Base-by-base conservation (phyloP, 371 early-diverging fungal species). In the Mucor saturninus region DNA sequence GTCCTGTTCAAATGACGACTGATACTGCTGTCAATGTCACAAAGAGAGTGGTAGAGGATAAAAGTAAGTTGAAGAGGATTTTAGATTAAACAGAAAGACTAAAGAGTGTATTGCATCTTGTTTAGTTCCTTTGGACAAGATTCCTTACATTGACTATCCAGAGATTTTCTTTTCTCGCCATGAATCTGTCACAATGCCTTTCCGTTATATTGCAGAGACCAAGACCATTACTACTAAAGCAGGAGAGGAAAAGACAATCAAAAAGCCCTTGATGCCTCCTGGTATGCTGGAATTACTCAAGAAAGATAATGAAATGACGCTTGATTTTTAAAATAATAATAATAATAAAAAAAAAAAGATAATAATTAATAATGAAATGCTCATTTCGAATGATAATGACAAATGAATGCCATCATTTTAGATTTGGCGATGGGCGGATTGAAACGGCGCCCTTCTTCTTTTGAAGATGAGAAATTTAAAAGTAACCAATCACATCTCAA, bases 131-230 rank as follows among this genome's bases (percentile, higher is more conserved):
- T 73, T 93, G 68, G 81, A 83, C 37, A 37, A 89, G 65, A 75
- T 93, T 13, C 79, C 83, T 9, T 93, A 80, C 59, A 82, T 90
- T 60, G 93, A 93, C 74, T 80, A 83, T 51, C 93, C 93, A 3
- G 89, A 90, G 53, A 85, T 93, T 60, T 78, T 75, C 64, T 80
- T 93, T 43, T 76, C 84, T 54, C 87, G 85, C 64, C 79, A 82
- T 56, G 91, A 92, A 64, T 85, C 86, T 8, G 91, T 91, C 5
- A 86, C 86, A n/a, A 84, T 93, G 89, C 88, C 89, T 4, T 90
- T 87, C 76, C 77, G 88, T 9, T 87, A 88, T 53, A 85, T 86
- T 66, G 84, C 84, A 28, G 71, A 77, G 51, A 56, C 61, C 21
- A 75, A 81, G 54, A 69, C 71, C 57, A 56, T 88, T 68, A 77